A percentile compares a stretch with the other conserved stretches of the same genome.
These are phyloP conservation scores for Trichophyton verrucosum DNA, from an alignment of 2,329 filamentous ascomycete species.

Conservation along the genomic window DNA sequence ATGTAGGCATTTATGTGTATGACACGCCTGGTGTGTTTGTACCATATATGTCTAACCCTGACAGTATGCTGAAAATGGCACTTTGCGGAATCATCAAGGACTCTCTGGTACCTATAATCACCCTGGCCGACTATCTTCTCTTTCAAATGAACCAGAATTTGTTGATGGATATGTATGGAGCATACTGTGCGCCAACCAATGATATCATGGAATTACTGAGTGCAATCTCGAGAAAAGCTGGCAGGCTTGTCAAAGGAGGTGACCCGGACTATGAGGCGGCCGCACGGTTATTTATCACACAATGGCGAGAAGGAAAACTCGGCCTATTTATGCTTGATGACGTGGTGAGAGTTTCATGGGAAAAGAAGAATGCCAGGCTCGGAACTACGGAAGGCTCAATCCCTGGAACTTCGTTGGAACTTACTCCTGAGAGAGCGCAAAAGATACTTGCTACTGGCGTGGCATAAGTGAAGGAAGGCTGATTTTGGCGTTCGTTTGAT, in stretches of 20 bases:
- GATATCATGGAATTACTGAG: constrained; percentile 63
- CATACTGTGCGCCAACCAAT: constrained; percentile 64
- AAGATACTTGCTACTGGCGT: not conserved
- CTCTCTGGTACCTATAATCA: constrained; percentile 62
- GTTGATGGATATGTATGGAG: constrained; percentile 46
- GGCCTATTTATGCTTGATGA: constrained; percentile 72
- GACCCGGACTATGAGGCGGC: constrained; percentile 57
- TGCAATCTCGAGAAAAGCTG: constrained; percentile 59
- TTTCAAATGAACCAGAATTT: constrained; percentile 60
- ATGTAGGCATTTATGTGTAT: constrained; percentile 59
- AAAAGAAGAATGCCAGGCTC: not conserved
- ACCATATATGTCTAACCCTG: constrained; percentile 72
- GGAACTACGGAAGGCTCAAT: not conserved
- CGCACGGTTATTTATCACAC: constrained; percentile 67
- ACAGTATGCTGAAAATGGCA: constrained; percentile 90
- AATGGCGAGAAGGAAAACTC: constrained; percentile 65
- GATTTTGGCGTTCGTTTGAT: not conserved
- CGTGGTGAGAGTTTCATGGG: constrained; percentile 44
- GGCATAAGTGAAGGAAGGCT: not conserved
- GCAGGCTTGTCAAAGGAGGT: constrained; percentile 63
- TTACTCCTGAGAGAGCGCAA: not conserved
- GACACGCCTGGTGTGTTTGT: constrained; percentile 95
- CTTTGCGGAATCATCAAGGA: constrained; percentile 86
- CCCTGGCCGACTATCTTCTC: constrained; percentile 80
- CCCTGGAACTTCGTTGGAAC: not conserved